Percentiles rank a stretch among this genome's conserved stretches.
phyloP scores from a whole-genome alignment of 2,329 filamentous ascomycete species.

The Colletotrichum chlorophyti region DNA sequence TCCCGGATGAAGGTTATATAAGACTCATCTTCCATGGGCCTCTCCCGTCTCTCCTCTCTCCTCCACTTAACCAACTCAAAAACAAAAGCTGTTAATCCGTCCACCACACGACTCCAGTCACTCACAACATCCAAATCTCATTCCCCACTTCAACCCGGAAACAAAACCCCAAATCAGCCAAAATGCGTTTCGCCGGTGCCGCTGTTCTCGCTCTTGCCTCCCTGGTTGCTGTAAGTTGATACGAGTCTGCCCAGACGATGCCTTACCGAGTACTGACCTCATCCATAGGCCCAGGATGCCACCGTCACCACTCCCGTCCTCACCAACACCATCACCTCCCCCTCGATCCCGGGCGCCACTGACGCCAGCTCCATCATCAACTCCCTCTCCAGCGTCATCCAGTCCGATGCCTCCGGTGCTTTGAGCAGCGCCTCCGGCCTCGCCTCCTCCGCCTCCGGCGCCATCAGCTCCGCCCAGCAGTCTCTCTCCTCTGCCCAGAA shows the following conservation, averaged over 20 bases:
- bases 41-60: neutral
- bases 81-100: neutral
- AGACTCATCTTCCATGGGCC: slow-evolving; percentile 15
- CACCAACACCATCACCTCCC: slow-evolving; percentile 27
- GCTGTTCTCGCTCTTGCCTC: slow-evolving; percentile 45
- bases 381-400: neutral
- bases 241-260: neutral
- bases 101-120: neutral
- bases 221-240: slow-evolving; percentile 34
- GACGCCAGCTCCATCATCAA: slow-evolving; percentile 13
- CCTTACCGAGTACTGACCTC: neutral
- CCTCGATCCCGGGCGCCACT: slow-evolving; percentile 26
- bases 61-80: slow-evolving; percentile 3
- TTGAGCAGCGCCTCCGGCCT: slow-evolving; percentile 32
- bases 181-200: slow-evolving; percentile 51
- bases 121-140: too few species aligned
- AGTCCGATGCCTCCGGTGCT: slow-evolving; percentile 10
- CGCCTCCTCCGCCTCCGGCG: slow-evolving; percentile 31
- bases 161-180: slow-evolving; percentile 30
- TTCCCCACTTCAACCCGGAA: too few species aligned
- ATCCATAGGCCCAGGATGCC: slow-evolving; percentile 29
- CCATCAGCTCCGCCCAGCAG: slow-evolving; percentile 33
- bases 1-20: slow-evolving; percentile 22
- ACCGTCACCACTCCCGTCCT: slow-evolving; percentile 26
- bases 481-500: slow-evolving; percentile 27